phyloP scores from a whole-genome alignment of 257 asterid genomes.

The Scutellaria galericulata region DNA sequence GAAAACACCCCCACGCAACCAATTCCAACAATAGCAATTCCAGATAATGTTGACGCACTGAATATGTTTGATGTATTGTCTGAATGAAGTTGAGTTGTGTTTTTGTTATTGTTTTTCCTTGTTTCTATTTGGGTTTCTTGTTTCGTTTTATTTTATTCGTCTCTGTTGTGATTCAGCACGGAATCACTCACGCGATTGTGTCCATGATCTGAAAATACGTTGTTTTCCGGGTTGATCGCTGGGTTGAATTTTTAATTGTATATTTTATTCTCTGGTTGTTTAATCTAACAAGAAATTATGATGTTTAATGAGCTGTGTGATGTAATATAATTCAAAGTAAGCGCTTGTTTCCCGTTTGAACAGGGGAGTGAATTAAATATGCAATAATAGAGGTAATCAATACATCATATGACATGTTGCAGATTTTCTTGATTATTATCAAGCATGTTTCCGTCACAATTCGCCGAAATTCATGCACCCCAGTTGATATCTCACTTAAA shows the following conservation, averaged over 20 bases:
- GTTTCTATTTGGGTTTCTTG: not conserved
- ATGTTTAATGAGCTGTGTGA: conserved; percentile 31
- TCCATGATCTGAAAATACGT: not conserved
- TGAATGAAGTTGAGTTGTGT: not conserved
- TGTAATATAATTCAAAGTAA: conserved; percentile 46
- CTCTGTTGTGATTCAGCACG: not conserved
- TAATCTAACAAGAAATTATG: conserved; percentile 24
- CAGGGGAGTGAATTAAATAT: conserved; percentile 32
- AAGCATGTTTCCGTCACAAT: conserved; percentile 37
- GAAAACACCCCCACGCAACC: no score
- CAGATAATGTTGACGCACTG: conserved; percentile 8
- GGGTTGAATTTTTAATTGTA: conserved; percentile 9
- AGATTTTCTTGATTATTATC: conserved; percentile 23
- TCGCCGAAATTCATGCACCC: conserved; percentile 33
- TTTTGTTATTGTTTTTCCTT: not conserved
- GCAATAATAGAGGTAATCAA: conserved; percentile 25
- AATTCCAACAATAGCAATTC: not conserved
- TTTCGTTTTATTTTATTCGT: not conserved
- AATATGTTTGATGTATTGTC: conserved; percentile 33
- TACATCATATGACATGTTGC: conserved; percentile 35
- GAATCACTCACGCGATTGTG: no score
- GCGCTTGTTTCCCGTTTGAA: conserved; percentile 33
- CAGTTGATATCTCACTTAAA: conserved; percentile 29
- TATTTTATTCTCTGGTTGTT: not conserved
- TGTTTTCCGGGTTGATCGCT: not conserved